A percentile compares a stretch with the other conserved stretches of the same genome.
Evolutionary conservation across 176 grass and related monocot genomes (phyloP).

Genomic region (Thinopyrum elongatum): DNA sequence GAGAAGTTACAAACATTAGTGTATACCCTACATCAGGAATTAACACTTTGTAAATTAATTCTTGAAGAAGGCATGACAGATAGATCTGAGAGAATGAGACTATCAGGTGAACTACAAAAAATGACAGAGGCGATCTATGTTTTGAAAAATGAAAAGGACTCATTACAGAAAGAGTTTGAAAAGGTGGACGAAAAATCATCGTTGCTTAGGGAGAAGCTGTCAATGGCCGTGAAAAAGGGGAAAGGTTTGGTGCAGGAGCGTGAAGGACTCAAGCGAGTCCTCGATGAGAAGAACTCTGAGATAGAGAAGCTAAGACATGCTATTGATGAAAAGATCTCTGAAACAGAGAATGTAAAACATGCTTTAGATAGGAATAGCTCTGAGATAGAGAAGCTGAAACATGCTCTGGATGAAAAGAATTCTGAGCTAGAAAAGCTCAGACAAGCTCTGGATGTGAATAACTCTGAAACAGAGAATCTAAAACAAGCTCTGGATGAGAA

Average conservation of each 20-base stretch:
- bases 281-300: constrained; percentile 36
- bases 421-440: constrained; percentile 45
- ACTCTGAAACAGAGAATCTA: constrained; percentile 52
- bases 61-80: constrained; percentile 72
- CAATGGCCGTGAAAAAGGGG: constrained; percentile 98
- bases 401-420: constrained; percentile 16
- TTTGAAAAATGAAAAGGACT: constrained; percentile 78
- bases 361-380: constrained; percentile 25
- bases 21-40: constrained; percentile 69
- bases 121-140: constrained; percentile 40
- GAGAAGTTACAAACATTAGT: constrained; percentile 66
- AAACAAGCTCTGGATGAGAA: constrained; percentile 38
- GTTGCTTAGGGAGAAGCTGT: constrained; percentile 90
- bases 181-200: constrained; percentile 79
- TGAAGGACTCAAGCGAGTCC: constrained; percentile 72
- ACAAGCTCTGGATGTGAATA: constrained; percentile 34
- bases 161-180: constrained; percentile 74
- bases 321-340: constrained; percentile 24
- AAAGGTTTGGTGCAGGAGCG: constrained; percentile 95
- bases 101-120: constrained; percentile 54
- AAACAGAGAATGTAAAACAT: constrained; percentile 36
- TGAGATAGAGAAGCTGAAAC: constrained; percentile 47
- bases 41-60: constrained; percentile 65
- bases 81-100: constrained; percentile 40
- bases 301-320: constrained; percentile 33